Evolutionary conservation across 805 yeast genomes (phyloP), one percentile per base, ranked within the genome.

Genomic region (Starmerella vaccinii): DNA sequence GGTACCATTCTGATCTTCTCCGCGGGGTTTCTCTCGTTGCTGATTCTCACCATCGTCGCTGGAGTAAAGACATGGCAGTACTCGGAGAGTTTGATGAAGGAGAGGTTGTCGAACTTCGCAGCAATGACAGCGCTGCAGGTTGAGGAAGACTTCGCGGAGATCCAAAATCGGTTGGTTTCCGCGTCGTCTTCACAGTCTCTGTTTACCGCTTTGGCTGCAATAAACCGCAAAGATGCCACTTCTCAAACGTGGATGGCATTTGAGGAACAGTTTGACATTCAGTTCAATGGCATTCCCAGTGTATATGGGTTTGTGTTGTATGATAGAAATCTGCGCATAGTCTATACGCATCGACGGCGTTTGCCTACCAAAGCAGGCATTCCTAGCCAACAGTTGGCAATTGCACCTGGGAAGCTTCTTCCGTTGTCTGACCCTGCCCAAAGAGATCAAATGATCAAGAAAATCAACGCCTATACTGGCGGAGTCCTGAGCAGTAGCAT

Each of bases 41-140:
- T 57, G 9, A 24, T 57, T 4, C 45, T 57, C 16, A 37, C 54
- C 38, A 26, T 50, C 8, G 37, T 56, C 4, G 37, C 49, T 16
- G 59, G 55, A 8, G 27, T 49, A 5, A 48, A 57, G 34, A 50
- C 52, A 1, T 57, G 59, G 57, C 18, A 32, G 35, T 56, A 51
- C 27, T 50, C 60, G 8, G 50, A 51, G 32, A 41, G 34, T 3
- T 43, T 57, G 13, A 53, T 57, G 55, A 19, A 24, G n/a, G 40
- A 49, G 13, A 42, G 59, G 10, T 47, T 57, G 24, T 37, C 53
- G 6, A 56, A 50, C 23, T 34, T 48, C 19, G 60, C 60, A 2
- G 58, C 55, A 2, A 51, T 57, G 57, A 49, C 39, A 4, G 58
- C 59, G 2, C 32, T 51, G 3, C 55, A 53, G 26, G 21, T 53